Evolutionary conservation across 495 filamentous ascomycete species (phyloP).

Genomic region (Xylona heveae): DNA sequence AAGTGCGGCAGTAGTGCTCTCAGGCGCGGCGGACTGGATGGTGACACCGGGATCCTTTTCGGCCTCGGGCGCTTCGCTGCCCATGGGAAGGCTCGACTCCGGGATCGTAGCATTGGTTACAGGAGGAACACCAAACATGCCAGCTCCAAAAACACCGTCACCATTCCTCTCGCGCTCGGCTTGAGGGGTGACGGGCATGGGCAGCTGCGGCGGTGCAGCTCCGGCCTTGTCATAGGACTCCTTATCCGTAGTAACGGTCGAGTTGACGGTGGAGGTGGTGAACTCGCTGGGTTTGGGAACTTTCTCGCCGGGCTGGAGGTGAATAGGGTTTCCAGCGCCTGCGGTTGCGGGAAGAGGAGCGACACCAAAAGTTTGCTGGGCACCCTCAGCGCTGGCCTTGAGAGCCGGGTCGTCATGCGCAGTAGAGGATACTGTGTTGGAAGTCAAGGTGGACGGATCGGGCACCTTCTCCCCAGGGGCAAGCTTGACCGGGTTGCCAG

Average conservation of each 20-base stretch:
- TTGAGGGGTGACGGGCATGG: conserved; percentile 24
- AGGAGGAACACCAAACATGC: conserved; percentile 40
- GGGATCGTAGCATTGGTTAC: conserved; percentile 49
- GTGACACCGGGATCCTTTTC: conserved; percentile 27
- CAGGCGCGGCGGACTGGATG: conserved; percentile 33
- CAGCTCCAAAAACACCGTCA: conserved; percentile 26
- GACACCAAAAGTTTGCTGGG: conserved; percentile 10
- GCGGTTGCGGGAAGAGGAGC: conserved; percentile 7
- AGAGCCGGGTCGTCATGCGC: conserved; percentile 11
- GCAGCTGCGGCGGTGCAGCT: conserved; percentile 21
- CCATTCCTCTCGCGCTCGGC: conserved; percentile 23
- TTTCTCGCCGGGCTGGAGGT: conserved; percentile 5
- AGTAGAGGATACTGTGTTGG: conserved; percentile 26
- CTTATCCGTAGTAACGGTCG: conserved; percentile 52
- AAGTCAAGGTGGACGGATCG: conserved; percentile 26
- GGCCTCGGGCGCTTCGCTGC: conserved; percentile 12
- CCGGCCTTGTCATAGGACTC: conserved; percentile 68
- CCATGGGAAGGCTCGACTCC: conserved; percentile 67
- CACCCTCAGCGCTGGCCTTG: conserved; percentile 7
- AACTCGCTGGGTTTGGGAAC: conserved; percentile 17
- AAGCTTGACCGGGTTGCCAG: conserved; percentile 61
- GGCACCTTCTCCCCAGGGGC: conserved; percentile 66
- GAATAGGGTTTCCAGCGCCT: conserved; percentile 7
- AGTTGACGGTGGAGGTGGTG: conserved; percentile 29
- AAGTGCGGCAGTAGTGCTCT: conserved; percentile 11